Base-by-base conservation (phyloP, 768 basidiomycete species). In the Amanita pallidorosea region DNA sequence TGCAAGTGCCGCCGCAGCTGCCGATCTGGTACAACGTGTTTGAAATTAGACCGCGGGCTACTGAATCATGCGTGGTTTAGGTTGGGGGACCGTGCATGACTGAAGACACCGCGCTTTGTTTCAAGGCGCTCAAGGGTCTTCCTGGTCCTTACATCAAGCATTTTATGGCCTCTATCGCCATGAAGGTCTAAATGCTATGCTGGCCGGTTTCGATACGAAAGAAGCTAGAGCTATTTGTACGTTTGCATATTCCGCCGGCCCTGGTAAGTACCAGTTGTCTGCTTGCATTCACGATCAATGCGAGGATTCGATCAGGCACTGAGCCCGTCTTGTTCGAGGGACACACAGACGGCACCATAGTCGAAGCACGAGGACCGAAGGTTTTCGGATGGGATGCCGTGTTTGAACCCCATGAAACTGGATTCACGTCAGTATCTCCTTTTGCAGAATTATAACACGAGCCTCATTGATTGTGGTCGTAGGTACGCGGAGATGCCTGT, bases 61-160 rank as follows among this genome's bases (percentile, higher is more conserved):
- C 8, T 29, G 7, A n/a, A 25, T n/a, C 9, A 29, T 18, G n/a
- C 7, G 27, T 12, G 36, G n/a, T 44, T 48, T 53, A 77, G 76
- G 62, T 75, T 37, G 68, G 68, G 7, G 69, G 70, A 0, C 72
- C 77, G 12, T 77, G 75, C 50, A 73, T 79, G 58, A 92, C 89
- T 0, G 91, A 99, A 68, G 96, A 99, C 63, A 99, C 96, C 0
- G 92, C 96, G 0, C 77, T 99, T 5, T 89, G 85, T 57, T 98
- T 90, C 60, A 79, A 82, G 54, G 93, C 96, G 0, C 70, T 98
- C 15, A 79, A 83, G 17, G 95, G 92, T 0, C 77, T 99, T 3
- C 96, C 96, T 2, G 96, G 96, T 0, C 95, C 95, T 0, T 99
- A 95, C 68, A 94, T 99, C 73, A 99, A 99, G 60, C 74, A 89